Base-by-base conservation (phyloP, 2,329 filamentous ascomycete species). In the Fusarium pseudocircinatum region DNA sequence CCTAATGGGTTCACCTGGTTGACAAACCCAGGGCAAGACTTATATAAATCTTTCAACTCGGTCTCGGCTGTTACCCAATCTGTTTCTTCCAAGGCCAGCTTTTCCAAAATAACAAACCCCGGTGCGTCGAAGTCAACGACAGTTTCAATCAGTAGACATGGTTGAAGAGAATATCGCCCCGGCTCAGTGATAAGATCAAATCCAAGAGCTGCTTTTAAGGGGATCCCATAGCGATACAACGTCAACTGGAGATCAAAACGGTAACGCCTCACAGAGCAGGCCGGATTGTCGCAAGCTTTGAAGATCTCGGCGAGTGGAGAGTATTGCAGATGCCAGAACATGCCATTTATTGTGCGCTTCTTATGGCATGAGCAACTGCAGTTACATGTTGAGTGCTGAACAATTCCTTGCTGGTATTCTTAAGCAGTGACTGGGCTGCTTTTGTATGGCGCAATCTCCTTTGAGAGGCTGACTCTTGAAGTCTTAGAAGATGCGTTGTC, bases 271-370 rank as follows among this genome's bases (percentile, higher is more conserved):
- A 14, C 53, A 9, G 57, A 56, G 4, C 69, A 69, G 3, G 6
- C 8, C 8, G 32, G 3, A 8, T 46, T 50, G 9, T 60, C 9
- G 28, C 66, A 71, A 11, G 66, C 2, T 2, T 26, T 46, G 10
- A 63, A 46, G 2, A 63, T 32, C 16, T 61, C 54, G 3, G 46
- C 16, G 14, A 67, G 18, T 8, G 61, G 57, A 1, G 50, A 44
- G 52, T 66, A 67, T 26, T 70, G 57, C 6, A 70, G 16, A 26
- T 26, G 30, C 69, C 61, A 71, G 20, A 54, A 66, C 2, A 30
- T 52, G 37, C 69, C 69, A 7, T 15, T 50, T 12, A 32, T 15
- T 30, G 28, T 42, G 7, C 12, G 13, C 1, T 39, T 59, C 7
- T 32, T 62, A 12, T 67, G 66, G 2, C 61, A 63, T 30, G 58